Percentiles rank a stretch among this genome's conserved stretches.
These are phyloP conservation scores for Termitomyces sp. DNA, from an alignment of 768 basidiomycete species.

Conservation along the genomic window DNA sequence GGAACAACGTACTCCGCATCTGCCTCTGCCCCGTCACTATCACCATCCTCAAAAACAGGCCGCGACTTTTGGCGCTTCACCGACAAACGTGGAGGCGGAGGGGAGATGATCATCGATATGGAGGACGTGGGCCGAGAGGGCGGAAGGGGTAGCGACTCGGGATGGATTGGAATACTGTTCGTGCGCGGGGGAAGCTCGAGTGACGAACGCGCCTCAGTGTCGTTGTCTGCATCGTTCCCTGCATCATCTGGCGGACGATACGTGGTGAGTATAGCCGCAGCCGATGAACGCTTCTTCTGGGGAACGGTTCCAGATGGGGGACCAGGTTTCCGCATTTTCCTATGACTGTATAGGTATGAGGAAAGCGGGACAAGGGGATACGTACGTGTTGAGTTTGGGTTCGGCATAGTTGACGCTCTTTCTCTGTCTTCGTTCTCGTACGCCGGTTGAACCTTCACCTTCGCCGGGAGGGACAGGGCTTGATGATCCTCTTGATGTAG, in stretches of 20 bases:
- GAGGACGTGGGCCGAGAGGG: conserved; percentile 29
- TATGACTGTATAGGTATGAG: conserved; percentile 19
- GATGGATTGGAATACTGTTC: conserved; percentile 22
- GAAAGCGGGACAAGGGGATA: conserved; percentile 12
- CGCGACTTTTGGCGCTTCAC: conserved; percentile 52
- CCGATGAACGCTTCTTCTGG: conserved; percentile 42
- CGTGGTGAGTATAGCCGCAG: conserved; percentile 31
- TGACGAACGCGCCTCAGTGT: conserved; percentile 33
- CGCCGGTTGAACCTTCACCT: conserved; percentile 28
- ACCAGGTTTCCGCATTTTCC: conserved; percentile 89
- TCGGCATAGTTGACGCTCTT: conserved; percentile 86
- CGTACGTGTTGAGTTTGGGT: conserved; percentile 84
- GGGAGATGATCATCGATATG: conserved; percentile 25
- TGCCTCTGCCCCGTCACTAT: conserved; percentile 66
- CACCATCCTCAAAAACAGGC: conserved; percentile 42
- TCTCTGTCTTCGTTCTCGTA: conserved; percentile 52
- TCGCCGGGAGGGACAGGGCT: conserved; percentile 33
- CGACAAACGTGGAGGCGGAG: conserved; percentile 23
- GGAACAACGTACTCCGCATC: conserved; percentile 50
- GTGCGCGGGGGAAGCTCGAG: conserved; percentile 21
- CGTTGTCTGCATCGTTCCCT: conserved; percentile 28
- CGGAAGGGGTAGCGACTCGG: conserved; percentile 30
- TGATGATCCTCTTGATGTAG: conserved; percentile 45
- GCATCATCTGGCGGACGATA: conserved; percentile 22
- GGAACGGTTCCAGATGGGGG: conserved; percentile 30